Conservation (phyloP, 495 filamentous ascomycete genomes). For the Neohortaea acidophila region DNA sequence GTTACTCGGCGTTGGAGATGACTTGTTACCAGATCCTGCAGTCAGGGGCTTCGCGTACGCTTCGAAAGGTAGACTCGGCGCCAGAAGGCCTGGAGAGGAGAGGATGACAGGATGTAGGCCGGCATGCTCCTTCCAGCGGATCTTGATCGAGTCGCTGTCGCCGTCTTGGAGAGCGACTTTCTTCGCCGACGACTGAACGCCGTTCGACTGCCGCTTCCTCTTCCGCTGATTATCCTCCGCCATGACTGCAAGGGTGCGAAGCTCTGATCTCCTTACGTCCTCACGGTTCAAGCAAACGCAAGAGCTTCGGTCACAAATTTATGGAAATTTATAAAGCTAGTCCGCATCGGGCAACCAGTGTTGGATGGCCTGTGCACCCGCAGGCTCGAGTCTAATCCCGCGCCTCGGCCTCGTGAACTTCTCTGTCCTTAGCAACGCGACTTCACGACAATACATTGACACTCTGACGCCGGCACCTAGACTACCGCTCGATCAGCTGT, state of each 20-base stretch:
- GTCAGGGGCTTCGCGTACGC: slow-evolving; percentile 10
- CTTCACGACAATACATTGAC: no score
- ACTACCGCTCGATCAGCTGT: no score
- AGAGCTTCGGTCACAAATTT: no score
- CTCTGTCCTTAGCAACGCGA: no score
- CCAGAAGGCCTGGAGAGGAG: slow-evolving; percentile 9
- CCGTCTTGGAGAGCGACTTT: slow-evolving; percentile 2
- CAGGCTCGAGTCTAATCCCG: no score
- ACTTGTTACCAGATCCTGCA: slow-evolving; percentile 9
- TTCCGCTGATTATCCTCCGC: slow-evolving; percentile 6
- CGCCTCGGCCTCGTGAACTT: no score
- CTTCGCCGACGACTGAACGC: slow-evolving; percentile 2
- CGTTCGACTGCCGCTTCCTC: slow-evolving; percentile 14
- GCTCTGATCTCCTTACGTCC: no score
- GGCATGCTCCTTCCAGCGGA: slow-evolving; percentile 1
- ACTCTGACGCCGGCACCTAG: no score
- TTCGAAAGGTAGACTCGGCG: slow-evolving; percentile 9
- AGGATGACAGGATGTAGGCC: slow-evolving; percentile 6
- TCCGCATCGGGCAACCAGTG: no score
- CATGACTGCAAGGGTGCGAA: not conserved
- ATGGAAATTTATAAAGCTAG: no score
- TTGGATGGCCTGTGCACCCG: no score
- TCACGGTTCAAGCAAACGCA: no score
- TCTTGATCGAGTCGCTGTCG: not conserved
- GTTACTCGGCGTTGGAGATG: slow-evolving; percentile 19